Conservation (phyloP, 352 stramenopile genomes). For the Globisporangium cederbergense region DNA sequence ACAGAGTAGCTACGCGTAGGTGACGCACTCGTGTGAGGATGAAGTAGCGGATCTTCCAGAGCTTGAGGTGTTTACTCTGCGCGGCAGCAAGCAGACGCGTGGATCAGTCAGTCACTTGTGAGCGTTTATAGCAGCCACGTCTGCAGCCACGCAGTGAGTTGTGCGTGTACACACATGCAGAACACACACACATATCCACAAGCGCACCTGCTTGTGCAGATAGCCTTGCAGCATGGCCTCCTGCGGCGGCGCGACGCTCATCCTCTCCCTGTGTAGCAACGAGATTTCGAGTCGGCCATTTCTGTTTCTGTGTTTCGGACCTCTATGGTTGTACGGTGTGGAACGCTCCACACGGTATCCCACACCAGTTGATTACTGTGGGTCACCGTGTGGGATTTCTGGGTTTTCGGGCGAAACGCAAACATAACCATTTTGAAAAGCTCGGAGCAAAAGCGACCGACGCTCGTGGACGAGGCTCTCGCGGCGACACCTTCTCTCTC, state of each 20-base stretch:
- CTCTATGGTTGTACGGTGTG: not conserved
- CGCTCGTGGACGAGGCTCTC: not conserved
- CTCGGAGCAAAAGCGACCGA: not conserved
- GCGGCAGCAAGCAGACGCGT: not conserved
- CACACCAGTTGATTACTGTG: not conserved
- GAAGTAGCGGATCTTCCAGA: conserved; percentile 88
- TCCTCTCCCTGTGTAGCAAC: conserved; percentile 10
- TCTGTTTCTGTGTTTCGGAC: not conserved
- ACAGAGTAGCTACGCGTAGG: not conserved
- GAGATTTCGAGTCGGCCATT: conserved; percentile 8
- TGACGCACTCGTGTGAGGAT: conserved; percentile 60
- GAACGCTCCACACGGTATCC: not conserved
- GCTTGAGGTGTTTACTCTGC: conserved; percentile 82
- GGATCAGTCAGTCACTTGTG: not conserved
- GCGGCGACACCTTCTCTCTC: not conserved
- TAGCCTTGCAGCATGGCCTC: conserved; percentile 74
- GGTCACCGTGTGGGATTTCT: not conserved
- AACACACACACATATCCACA: not conserved
- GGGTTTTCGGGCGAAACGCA: not conserved
- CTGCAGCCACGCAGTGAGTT: not conserved
- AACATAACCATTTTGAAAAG: not conserved
- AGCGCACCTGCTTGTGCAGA: conserved; percentile 74
- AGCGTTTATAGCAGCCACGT: not conserved
- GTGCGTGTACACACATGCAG: not conserved
- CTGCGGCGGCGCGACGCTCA: conserved; percentile 46